Evolutionary conservation across 352 stramenopile genomes (phyloP).

Genomic region (Pythium pectinolyticum): DNA sequence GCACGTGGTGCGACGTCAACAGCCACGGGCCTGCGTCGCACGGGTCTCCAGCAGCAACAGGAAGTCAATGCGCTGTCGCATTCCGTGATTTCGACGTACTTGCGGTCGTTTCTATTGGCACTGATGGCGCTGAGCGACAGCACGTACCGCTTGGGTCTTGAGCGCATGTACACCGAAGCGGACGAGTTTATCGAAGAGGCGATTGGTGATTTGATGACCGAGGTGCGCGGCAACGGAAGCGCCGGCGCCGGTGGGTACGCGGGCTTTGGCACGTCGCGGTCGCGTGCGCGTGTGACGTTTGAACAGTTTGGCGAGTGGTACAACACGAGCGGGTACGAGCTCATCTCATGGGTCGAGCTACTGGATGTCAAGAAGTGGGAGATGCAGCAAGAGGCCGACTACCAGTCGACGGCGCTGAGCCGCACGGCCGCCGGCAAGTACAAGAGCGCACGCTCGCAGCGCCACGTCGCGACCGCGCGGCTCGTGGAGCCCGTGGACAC

Average conservation of each 20-base stretch:
- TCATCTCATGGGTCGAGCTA: constrained; percentile 86
- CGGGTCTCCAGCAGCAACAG: constrained; percentile 37
- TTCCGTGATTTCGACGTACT: constrained; percentile 83
- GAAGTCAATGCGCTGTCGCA: constrained; percentile 70
- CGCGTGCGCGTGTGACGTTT: constrained; percentile 80
- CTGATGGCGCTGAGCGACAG: constrained; percentile 86
- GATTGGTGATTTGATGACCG: constrained; percentile 83
- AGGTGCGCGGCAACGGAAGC: constrained; percentile 64
- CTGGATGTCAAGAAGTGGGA: constrained; percentile 84
- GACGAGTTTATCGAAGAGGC: constrained; percentile 87
- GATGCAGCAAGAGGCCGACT: constrained; percentile 70
- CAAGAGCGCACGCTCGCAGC: constrained; percentile 51
- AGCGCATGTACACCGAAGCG: constrained; percentile 85
- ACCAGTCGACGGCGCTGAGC: constrained; percentile 38
- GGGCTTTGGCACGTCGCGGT: constrained; percentile 65
- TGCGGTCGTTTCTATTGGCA: constrained; percentile 80
- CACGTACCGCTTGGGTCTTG: constrained; percentile 76
- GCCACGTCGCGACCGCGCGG: constrained; percentile 38
- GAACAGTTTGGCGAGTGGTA: constrained; percentile 91
- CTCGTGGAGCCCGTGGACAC: constrained; percentile 56
- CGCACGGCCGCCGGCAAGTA: constrained; percentile 24
- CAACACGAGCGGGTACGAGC: constrained; percentile 76
- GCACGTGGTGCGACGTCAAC: constrained; percentile 40
- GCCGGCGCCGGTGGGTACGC: constrained; percentile 38
- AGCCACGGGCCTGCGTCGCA: constrained; percentile 38